Conservation (phyloP, 805 yeast genomes). For the Brettanomyces custersianus region DNA sequence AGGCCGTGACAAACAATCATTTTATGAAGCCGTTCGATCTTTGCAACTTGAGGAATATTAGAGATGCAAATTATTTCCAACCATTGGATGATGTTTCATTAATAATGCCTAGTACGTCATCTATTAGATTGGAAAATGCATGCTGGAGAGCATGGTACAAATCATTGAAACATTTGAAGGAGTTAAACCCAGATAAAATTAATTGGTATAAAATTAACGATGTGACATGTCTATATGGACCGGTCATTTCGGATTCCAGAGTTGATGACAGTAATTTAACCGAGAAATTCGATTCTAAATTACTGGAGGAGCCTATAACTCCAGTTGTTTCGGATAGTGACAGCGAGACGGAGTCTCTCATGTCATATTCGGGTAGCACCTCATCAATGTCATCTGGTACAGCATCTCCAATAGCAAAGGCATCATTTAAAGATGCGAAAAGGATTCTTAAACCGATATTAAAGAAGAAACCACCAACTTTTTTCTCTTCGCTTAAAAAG, state of each 20-base stretch:
- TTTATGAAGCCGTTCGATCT: constrained; percentile 26
- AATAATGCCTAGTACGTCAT: constrained; percentile 26
- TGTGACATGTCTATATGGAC: constrained; percentile 48
- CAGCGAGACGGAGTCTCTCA: too few relatives aligned
- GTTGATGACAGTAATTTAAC: too few relatives aligned
- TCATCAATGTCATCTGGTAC: too few relatives aligned
- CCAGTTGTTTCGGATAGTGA: too few relatives aligned
- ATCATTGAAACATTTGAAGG: constrained; percentile 46
- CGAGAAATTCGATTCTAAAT: too few relatives aligned
- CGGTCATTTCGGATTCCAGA: constrained; percentile 15
- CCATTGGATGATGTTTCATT: constrained; percentile 26
- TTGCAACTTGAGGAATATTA: constrained; percentile 19
- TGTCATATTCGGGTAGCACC: too few relatives aligned
- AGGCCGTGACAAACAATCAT: constrained; percentile 26
- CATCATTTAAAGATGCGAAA: too few relatives aligned
- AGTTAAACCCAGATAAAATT: constrained; percentile 35
- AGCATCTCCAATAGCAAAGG: too few relatives aligned
- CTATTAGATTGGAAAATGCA: constrained; percentile 62
- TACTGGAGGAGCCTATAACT: too few relatives aligned
- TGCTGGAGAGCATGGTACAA: constrained; percentile 96
- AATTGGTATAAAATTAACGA: constrained; percentile 50
- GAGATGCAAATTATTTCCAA: constrained; percentile 13
- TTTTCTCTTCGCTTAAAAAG: neutral
- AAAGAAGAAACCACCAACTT: neutral
- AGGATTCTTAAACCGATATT: neutral